Base-by-base conservation (phyloP, 1,284 basidiomycete species). In the Cutaneotrichosporon dermatis region DNA sequence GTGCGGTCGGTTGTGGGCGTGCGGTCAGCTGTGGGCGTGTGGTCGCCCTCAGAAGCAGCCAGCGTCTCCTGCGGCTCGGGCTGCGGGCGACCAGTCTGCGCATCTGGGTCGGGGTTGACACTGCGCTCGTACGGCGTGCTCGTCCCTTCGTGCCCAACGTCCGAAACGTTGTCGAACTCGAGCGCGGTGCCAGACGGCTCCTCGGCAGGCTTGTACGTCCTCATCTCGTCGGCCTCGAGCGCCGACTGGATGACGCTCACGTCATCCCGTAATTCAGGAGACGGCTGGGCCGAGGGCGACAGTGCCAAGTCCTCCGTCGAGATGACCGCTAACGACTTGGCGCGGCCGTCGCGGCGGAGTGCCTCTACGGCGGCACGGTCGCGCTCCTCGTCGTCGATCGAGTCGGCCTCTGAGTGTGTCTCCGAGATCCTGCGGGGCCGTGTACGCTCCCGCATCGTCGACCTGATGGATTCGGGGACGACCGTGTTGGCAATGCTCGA, bases 281-380 rank as follows among this genome's bases (percentile, higher is more conserved):
- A 41, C 8, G 36, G 34, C 9, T 13, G 25, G 9, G 15, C 6
- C 41, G 25, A 25, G 25, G 25, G 25, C 25, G 25, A 25, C 25
- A 25, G 25, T 25, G 25, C 25, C 25, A 25, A 25, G 25, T 25
- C 25, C 25, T 50, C 9, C 42, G 37, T 25, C 13, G 60, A 44
- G 35, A 76, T 71, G 8, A 63, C 68, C 5, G 73, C 73, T 8
- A 78, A 59, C n/a, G 67, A 69, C 59, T 66, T 64, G 56, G 70
- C 68, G 36, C 74, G 66, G 4, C 74, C 76, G 42, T 68, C 65
- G 0, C 72, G 69, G 0, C 73, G 60, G 39, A 66, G 53, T 12
- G 69, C 70, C 53, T 74, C 76, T 4, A 69, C 46, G 8, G 7
- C 33, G 8, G 37, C 11, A 40, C 40, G 52, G 44, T 64, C 54